Evolutionary conservation across 108 stramenopile species (phyloP).

Genomic region (Asterionellopsis glacialis): DNA sequence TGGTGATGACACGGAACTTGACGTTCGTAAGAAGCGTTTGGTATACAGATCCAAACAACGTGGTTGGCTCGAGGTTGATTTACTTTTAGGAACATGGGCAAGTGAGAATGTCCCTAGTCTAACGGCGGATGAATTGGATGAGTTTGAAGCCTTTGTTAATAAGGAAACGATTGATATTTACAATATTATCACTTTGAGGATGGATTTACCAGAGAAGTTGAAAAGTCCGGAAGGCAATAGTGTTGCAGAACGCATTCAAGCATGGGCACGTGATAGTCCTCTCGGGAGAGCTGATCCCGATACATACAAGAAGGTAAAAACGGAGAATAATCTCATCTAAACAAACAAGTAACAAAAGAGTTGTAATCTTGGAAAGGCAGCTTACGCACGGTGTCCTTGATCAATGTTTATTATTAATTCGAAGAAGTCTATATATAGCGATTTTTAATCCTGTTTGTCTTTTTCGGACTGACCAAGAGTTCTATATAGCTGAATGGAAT

Average conservation of each 20-base stretch:
- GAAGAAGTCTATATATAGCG: too few species aligned
- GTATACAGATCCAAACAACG: slow-evolving; percentile 97
- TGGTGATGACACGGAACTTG: slow-evolving; percentile 43
- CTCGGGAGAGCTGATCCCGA: slow-evolving; percentile 82
- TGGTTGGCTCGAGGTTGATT: slow-evolving; percentile 98
- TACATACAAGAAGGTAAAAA: slow-evolving; percentile 68
- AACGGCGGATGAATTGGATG: slow-evolving; percentile 68
- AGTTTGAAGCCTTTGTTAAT: slow-evolving; percentile 96
- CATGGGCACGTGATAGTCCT: slow-evolving; percentile 77
- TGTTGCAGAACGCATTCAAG: slow-evolving; percentile 76
- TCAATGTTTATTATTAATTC: too few species aligned
- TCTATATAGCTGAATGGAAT: too few species aligned
- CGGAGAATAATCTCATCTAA: slow-evolving; percentile 70
- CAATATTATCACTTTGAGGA: slow-evolving; percentile 89
- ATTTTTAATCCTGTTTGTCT: too few species aligned
- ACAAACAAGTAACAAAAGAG: background rate
- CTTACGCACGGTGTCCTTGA: too few species aligned
- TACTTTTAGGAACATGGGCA: slow-evolving; percentile 98
- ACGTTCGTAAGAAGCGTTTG: slow-evolving; percentile 84
- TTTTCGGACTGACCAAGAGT: too few species aligned
- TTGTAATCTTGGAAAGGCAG: too few species aligned
- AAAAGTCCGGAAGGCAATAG: slow-evolving; percentile 32
- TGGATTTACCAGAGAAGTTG: slow-evolving; percentile 75
- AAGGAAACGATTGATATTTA: slow-evolving; percentile 99
- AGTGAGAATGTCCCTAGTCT: slow-evolving; percentile 80